A percentile compares a stretch with the other conserved stretches of the same genome.
phyloP scores from a whole-genome alignment of 2,329 filamentous ascomycete genomes.

The Sporothrix pseudoabietina region DNA sequence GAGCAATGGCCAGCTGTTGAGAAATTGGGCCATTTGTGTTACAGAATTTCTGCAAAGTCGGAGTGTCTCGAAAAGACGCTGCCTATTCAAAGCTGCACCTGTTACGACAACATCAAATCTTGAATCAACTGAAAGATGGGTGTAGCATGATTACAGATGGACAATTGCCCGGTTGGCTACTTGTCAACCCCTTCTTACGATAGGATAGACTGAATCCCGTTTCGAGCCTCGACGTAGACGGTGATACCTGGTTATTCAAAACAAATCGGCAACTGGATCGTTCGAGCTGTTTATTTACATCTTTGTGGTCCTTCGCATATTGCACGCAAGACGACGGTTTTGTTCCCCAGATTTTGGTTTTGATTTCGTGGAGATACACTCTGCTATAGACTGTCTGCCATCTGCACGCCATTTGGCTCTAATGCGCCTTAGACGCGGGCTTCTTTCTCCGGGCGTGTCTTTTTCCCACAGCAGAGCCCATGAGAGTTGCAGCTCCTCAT shows the following conservation, averaged over 20 bases:
- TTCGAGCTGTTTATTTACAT: neutral
- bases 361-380: neutral
- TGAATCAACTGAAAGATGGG: neutral
- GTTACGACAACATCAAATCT: neutral
- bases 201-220: neutral
- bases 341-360: neutral
- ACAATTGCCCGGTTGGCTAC: neutral
- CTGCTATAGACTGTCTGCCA: neutral
- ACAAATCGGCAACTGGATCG: neutral
- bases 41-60: neutral
- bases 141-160: neutral
- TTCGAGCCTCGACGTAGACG: neutral
- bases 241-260: neutral
- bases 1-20: neutral
- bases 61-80: neutral
- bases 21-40: neutral
- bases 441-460: slow-evolving; percentile 20
- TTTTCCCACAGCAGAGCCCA: slow-evolving; percentile 1
- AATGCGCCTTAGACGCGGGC: slow-evolving; percentile 14
- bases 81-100: neutral
- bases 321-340: neutral
- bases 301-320: neutral
- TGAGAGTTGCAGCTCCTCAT: neutral
- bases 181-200: neutral
- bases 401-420: slow-evolving; percentile 5